These are phyloP conservation scores for Argentina anserina DNA, from an alignment of 306 rosid species.

Conservation along the genomic window DNA sequence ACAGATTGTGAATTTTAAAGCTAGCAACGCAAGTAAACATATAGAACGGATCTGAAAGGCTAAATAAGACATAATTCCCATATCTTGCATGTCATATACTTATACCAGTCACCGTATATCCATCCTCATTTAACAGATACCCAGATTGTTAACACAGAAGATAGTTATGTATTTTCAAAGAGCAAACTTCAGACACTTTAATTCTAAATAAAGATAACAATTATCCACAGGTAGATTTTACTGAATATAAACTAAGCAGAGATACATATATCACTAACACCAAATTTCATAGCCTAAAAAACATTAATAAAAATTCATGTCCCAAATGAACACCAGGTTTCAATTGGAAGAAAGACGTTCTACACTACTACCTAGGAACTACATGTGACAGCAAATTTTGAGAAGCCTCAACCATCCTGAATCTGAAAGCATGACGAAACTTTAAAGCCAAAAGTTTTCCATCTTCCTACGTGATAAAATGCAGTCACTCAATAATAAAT, in stretches of 20 bases:
- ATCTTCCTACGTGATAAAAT: conserved; percentile 17
- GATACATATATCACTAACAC: neutral
- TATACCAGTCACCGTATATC: neutral
- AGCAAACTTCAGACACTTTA: neutral
- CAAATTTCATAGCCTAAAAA: neutral
- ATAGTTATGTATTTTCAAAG: neutral
- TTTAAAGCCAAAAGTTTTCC: conserved; percentile 14
- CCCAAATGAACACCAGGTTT: neutral
- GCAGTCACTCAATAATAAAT: conserved; percentile 58
- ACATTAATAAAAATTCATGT: neutral
- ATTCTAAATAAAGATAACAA: neutral
- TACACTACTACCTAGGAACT: neutral
- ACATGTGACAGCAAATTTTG: neutral
- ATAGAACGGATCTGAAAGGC: neutral
- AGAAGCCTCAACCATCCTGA: neutral
- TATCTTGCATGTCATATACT: neutral
- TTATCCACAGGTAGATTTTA: neutral
- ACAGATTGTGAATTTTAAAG: neutral
- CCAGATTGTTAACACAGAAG: neutral
- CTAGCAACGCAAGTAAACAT: neutral
- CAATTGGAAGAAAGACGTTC: neutral
- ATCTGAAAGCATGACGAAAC: no score
- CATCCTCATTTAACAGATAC: neutral
- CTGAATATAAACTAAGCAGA: neutral
- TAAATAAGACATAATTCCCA: neutral